Base-by-base conservation (phyloP, 495 filamentous ascomycete genomes). In the Aspergillus cristatus region DNA sequence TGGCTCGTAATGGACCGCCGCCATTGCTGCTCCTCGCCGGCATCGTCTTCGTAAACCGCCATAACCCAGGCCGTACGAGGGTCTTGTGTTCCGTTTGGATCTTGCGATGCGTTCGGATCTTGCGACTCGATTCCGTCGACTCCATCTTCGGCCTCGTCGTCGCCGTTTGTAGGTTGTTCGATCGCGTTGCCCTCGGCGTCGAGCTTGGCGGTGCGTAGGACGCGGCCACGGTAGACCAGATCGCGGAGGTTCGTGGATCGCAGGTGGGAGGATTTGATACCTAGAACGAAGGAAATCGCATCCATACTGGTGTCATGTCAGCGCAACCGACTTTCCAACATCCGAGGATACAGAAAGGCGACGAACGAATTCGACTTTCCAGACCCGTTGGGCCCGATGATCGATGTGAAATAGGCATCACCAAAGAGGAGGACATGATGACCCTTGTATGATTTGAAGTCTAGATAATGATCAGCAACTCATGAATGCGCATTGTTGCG, bases 361-460 rank as follows among this genome's bases (percentile, higher is more conserved):
- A 72, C 82, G 57, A 62, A 94, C 88, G 90, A 96, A 57, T 99
- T 99, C n/a, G 93, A 97, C 64, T 99, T 99, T 20, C 91, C 91
- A 33, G 93, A 97, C 63, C 91, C 91, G 84, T 99, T 99, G 50
- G 91, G 91, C 13, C 91, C 91, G 53, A 99, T 95, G 54, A 99
- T 95, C 18, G 91, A 99, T 30, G 91, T 99, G 59, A 99, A 99
- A 56, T 96, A 97, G 3, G 86, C 89, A 68, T 99, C 89, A 54
- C 91, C 93, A 47, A 99, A 89, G n/a, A 93, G 72, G 16, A 99
- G 77, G 26, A 72, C 75, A 62, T 99, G 91, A 47, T 94, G 93
- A 20, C 82, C 90, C 62, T 94, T 94, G 72, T 99, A 99, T 54
- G 90, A 96, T 67, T 98, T 97, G 82, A 97, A 98, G 69, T 98